Evolutionary conservation across 176 grass and related monocot genomes (phyloP).

Genomic region (Zizania latifolia): DNA sequence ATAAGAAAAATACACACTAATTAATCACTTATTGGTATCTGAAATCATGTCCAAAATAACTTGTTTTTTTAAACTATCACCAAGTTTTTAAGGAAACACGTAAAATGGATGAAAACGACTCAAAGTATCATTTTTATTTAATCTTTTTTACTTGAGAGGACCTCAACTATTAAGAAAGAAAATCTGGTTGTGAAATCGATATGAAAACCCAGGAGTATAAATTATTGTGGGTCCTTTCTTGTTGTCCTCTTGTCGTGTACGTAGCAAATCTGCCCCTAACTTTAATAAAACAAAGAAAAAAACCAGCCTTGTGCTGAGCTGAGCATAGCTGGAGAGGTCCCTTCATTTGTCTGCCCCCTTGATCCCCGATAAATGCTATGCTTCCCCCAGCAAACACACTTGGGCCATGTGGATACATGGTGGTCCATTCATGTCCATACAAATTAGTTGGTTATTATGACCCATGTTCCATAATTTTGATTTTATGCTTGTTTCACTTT

Average conservation of each 20-base stretch:
- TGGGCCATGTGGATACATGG: slow-evolving; percentile 5
- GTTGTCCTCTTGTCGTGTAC: slow-evolving; percentile 8
- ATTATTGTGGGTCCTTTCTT: slow-evolving; percentile 1
- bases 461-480: slow-evolving; percentile 22
- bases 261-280: no score
- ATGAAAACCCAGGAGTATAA: neutral
- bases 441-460: neutral
- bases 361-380: slow-evolving; percentile 36
- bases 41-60: no score
- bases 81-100: no score
- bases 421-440: slow-evolving; percentile 19
- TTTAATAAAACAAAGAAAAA: neutral
- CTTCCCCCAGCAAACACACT: slow-evolving; percentile 20
- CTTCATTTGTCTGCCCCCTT: neutral
- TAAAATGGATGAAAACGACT: no score
- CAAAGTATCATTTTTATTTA: no score
- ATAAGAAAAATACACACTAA: no score
- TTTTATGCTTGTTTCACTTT: no score
- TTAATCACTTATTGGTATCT: no score
- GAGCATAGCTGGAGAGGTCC: slow-evolving; percentile 25
- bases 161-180: no score
- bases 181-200: neutral
- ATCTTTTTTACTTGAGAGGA: neutral
- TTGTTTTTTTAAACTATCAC: no score
- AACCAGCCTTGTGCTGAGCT: neutral